Evolutionary conservation across 2,329 filamentous ascomycete species (phyloP).

Genomic region (Catunica adiposa): DNA sequence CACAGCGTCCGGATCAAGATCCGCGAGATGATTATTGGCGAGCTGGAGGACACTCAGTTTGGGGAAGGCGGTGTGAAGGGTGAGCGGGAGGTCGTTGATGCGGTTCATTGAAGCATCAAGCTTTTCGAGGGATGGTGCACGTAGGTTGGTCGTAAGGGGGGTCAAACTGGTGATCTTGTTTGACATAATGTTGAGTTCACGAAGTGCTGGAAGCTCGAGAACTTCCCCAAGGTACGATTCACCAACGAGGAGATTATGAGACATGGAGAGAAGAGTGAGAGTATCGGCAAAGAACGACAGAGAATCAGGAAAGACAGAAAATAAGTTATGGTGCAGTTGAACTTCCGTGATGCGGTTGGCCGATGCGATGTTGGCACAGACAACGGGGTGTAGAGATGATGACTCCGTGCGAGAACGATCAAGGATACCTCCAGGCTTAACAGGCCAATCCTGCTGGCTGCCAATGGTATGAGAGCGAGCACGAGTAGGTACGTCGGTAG

Average conservation of each 20-base stretch:
- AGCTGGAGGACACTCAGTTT: conserved; percentile 53
- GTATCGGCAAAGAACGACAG: conserved; percentile 55
- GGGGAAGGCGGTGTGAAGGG: conserved; percentile 51
- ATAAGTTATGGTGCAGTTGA: conserved; percentile 61
- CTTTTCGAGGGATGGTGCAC: conserved; percentile 58
- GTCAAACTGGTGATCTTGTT: conserved; percentile 59
- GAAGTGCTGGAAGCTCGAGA: conserved; percentile 55
- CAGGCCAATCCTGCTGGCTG: conserved; percentile 34
- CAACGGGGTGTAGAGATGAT: conserved; percentile 40
- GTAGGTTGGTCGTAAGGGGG: conserved; percentile 47
- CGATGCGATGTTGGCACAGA: conserved; percentile 38
- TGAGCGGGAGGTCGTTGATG: conserved; percentile 49
- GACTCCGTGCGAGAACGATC: conserved; percentile 54
- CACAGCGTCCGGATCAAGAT: conserved; percentile 56
- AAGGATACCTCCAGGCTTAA: conserved; percentile 45
- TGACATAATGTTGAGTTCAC: conserved; percentile 57
- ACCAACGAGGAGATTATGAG: conserved; percentile 55
- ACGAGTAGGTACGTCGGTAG: conserved; percentile 25
- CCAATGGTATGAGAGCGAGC: conserved; percentile 32
- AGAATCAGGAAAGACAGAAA: conserved; percentile 52
- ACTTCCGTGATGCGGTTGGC: conserved; percentile 38
- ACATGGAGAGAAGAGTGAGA: conserved; percentile 54
- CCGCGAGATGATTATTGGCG: conserved; percentile 62
- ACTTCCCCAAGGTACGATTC: conserved; percentile 48
- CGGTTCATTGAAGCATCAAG: conserved; percentile 73